Evolutionary conservation across 148 eudicot species (phyloP).

Genomic region (Vaccinium darrowii): DNA sequence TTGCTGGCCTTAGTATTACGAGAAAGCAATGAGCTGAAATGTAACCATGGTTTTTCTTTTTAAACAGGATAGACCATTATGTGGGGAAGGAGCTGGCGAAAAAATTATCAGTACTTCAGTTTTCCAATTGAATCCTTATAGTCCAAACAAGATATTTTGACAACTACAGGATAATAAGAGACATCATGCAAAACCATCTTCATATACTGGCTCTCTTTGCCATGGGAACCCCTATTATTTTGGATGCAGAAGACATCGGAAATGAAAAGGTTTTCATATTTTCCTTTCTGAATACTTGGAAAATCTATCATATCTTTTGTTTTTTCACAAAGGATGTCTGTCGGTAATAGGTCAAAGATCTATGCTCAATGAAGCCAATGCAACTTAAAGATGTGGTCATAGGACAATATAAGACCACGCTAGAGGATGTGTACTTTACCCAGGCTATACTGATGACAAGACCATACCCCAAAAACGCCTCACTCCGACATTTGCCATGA

Average conservation of each 20-base stretch:
- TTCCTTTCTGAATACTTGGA: background rate
- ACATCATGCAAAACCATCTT: slow-evolving; percentile 98
- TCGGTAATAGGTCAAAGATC: slow-evolving; percentile 73
- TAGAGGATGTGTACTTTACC: slow-evolving; percentile 70
- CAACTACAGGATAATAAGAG: slow-evolving; percentile 88
- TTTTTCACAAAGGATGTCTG: background rate
- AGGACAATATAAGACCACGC: slow-evolving; percentile 88
- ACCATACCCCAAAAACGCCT: slow-evolving; percentile 79
- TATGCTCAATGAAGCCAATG: slow-evolving; percentile 89
- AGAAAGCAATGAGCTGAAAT: background rate
- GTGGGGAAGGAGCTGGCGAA: slow-evolving; percentile 96
- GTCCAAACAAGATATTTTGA: slow-evolving; percentile 93
- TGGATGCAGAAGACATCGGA: slow-evolving; percentile 96
- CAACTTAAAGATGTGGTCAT: slow-evolving; percentile 67
- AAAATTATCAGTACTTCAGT: slow-evolving; percentile 91
- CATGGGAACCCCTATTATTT: slow-evolving; percentile 87
- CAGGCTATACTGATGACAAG: slow-evolving; percentile 81
- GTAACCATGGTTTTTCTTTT: background rate
- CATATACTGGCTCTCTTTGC: slow-evolving; percentile 95
- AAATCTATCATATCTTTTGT: background rate
- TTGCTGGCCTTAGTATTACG: background rate
- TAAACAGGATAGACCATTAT: slow-evolving; percentile 91
- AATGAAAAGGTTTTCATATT: slow-evolving; percentile 73
- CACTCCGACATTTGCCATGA: slow-evolving; percentile 96
- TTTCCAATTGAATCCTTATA: slow-evolving; percentile 96